Evolutionary conservation across 139 green algal genomes (phyloP), one percentile per base, ranked within the genome.

Genomic region (Nannochloris sp.): DNA sequence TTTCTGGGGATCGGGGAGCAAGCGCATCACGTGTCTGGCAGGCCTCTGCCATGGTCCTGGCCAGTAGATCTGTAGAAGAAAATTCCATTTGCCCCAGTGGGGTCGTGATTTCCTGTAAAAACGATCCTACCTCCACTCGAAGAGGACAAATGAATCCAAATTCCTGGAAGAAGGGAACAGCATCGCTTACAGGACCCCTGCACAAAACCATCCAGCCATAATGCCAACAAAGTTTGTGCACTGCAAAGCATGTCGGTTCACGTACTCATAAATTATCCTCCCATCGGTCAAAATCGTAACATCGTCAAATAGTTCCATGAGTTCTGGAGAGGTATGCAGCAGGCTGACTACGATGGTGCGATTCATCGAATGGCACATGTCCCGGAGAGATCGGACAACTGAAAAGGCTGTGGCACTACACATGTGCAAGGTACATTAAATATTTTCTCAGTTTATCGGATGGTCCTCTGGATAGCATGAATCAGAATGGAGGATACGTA

Each of bases 291-390:
- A 61, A 25, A 90, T 57, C 15, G 91, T 46, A 16, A 90, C 23
- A 31, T 90, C 74, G 53, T 90, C 84, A 60, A 90, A 90, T 6
- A 90, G 71, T 19, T 72, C 21, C 9, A 77, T 50, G 1, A 72
- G 43, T 70, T 96, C 89, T 15, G 87, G 89, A 0, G 81, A 68
- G 2, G 90, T 85, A 78, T 96, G 89, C 65, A 96, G 81, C 61
- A 96, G 83, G 3, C 64, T 81, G 21, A 89, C 74, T 27, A 89
- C 16, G 4, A 69, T 73, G 19, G 83, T 93, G 15, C 61, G 40
- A 24, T 73, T 60, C 43, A 75, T 15, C 2, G 62, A 34, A 49
- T 81, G 76, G 1, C 55, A 67, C 4, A 73, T 64, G 24, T 72
- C 67, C 25, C 62, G 40, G 40, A 90, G 63, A 29, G 48, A 62